A percentile compares a stretch with the other conserved stretches of the same genome.
Evolutionary conservation across 345 rosid genomes (phyloP).

Genomic region (Eucalyptus brandiana): DNA sequence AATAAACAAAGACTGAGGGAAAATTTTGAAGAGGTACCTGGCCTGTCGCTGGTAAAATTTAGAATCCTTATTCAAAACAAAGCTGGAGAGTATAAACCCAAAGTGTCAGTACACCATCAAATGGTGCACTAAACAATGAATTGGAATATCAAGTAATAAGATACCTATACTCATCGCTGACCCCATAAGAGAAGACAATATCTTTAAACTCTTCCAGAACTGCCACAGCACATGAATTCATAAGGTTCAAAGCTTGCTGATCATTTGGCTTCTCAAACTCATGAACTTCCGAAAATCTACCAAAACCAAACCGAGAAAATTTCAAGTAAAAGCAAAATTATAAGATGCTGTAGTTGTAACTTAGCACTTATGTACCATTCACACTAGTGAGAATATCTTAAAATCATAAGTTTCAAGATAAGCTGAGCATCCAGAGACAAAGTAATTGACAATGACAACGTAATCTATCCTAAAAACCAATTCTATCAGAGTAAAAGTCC

Average conservation of each 20-base stretch:
- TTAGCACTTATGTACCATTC: background rate
- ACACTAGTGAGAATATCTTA: background rate
- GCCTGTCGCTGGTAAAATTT: conserved; percentile 47
- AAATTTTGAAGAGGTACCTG: conserved; percentile 24
- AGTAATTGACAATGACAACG: background rate
- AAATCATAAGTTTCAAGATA: background rate
- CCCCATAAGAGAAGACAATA: conserved; percentile 65
- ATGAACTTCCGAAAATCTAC: conserved; percentile 74
- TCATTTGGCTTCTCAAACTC: conserved; percentile 90
- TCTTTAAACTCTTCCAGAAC: conserved; percentile 64
- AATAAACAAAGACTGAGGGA: background rate
- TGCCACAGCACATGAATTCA: conserved; percentile 83
- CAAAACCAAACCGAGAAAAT: conserved; percentile 8
- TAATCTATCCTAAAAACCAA: background rate
- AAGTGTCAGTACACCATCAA: background rate
- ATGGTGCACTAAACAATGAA: background rate
- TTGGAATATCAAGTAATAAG: background rate
- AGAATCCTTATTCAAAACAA: conserved; percentile 59
- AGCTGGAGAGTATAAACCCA: conserved; percentile 25
- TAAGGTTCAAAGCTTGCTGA: conserved; percentile 76
- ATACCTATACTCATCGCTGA: conserved; percentile 91
- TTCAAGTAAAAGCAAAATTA: background rate
- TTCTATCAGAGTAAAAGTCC: background rate
- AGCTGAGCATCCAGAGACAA: background rate
- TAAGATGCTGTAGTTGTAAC: background rate